phyloP scores from a whole-genome alignment of 805 yeast genomes.

The Saturnispora serradocipensis region DNA sequence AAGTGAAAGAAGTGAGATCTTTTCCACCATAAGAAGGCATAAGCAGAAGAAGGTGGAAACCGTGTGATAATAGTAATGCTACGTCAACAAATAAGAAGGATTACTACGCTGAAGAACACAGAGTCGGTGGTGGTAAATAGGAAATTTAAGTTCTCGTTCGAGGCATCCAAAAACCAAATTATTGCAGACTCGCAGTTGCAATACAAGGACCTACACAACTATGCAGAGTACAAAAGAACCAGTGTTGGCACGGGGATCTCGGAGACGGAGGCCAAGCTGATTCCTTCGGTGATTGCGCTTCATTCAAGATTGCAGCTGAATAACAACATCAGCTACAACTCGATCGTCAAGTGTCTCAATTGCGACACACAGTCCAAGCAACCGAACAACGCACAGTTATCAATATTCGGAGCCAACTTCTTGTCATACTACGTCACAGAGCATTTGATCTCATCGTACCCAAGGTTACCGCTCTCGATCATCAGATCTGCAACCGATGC shows the following conservation, averaged over 20 bases:
- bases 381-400: conserved; percentile 70
- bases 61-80: neutral
- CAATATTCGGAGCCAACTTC: conserved; percentile 73
- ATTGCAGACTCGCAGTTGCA: conserved; percentile 12
- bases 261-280: conserved; percentile 44
- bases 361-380: conserved; percentile 36
- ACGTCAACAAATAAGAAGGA: conserved; percentile 12
- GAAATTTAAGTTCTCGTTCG: conserved; percentile 22
- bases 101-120: neutral
- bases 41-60: neutral
- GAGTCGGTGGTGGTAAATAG: conserved; percentile 10
- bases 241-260: conserved; percentile 27
- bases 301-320: conserved; percentile 71
- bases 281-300: conserved; percentile 69
- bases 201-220: conserved; percentile 20
- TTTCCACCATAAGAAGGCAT: neutral
- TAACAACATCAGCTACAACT: conserved; percentile 42
- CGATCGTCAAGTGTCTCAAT: conserved; percentile 75
- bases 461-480: conserved; percentile 79
- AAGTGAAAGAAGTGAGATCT: neutral
- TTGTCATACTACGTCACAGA: conserved; percentile 70
- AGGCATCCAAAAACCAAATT: conserved; percentile 19
- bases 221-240: conserved; percentile 24
- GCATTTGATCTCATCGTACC: conserved; percentile 64
- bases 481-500: conserved; percentile 69